Evolutionary conservation across 2,329 filamentous ascomycete species (phyloP), one percentile per base, ranked within the genome.

Genomic region (Aspergillus sergii): DNA sequence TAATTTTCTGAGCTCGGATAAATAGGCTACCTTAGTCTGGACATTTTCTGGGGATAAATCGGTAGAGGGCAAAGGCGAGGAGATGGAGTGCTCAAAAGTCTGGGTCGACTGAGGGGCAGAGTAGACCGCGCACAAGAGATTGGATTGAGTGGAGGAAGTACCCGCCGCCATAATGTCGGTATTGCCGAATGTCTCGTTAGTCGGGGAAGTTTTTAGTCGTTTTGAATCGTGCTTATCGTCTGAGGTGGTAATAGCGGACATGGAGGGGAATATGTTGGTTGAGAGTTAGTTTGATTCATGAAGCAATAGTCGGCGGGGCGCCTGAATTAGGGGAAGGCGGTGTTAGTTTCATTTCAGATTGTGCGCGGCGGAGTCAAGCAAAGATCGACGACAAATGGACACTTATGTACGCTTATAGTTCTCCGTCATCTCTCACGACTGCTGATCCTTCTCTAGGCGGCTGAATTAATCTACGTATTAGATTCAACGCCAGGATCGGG

Each of bases 21-120:
- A 78, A 70, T 86, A 87, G 39, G 81, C 78, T n/a, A 81, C 81
- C 71, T 87, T 87, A 21, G 80, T 78, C 45, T 72, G 63, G 5
- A 74, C 66, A 32, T 68, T 62, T 54, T 69, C 60, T n/a, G 64
- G 63, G 9, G 66, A 67, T 50, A 68, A 59, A 39, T 61, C 58
- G 57, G 63, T 55, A 10, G 70, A 58, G 10, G 71, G 61, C 8
- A 66, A 58, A 26, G 71, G 62, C 19, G 73, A 63, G 34, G 70
- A 66, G 53, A 78, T 71, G 46, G 68, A 57, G 58, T 78, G 75
- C 6, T 73, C 62, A 64, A 81, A 79, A 19, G 69, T 73, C 59
- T 75, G 66, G 19, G 71, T 67, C 11, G 67, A 61, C 32, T 72
- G 70, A 26, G 75, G 73, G 41, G 75, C 69, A 50, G 70, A 61